Evolutionary conservation across 805 yeast genomes (phyloP), one percentile per base, ranked within the genome.

Genomic region (Isabelozyma gotoi): DNA sequence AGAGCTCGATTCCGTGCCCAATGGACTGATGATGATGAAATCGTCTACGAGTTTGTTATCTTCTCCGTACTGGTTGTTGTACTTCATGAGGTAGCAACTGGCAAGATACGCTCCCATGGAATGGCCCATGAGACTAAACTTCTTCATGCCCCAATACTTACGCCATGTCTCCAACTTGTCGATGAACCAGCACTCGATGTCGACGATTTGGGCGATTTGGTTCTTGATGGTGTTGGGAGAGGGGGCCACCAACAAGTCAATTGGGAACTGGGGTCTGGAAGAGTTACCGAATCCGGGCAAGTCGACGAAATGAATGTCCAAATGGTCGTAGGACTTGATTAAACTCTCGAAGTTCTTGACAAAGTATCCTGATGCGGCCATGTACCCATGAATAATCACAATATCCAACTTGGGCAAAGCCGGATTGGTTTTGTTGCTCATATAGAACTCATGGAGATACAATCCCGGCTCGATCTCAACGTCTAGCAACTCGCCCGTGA

Each of bases 251-350:
- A 69, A 43, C n/a, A 64, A 57, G n/a, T 50, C 49, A 0, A 39
- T 19, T 3, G 75, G 75, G 46, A 70, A 71, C 38, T 52, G 49
- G 2, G 74, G 73, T 31, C 76, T 51, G 7, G 71, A 65, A 12
- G 73, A 67, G 42, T 71, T 71, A 5, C 76, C 76, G 47, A 69
- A 71, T 3, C 76, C 76, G 4, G 73, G 71, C 49, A 69, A 44
- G 42, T 71, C 76, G 33, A 71, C 59, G n/a, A 67, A 58, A 48
- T 71, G 76, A 12, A 71, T 48, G 7, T 56, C 52, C n/a, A 67
- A 19, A 5, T 71, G 68, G 2, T 66, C 64, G 39, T 55, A 56
- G 4, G 64, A 47, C 32, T 54, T 53, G 17, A 63, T 53, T n/a
- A 70, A 43, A 2, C 46, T 46, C 44, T 68, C 74, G 19, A 67